These are phyloP conservation scores for Phytophthora fragariaefolia DNA, from an alignment of 352 stramenopile species.

Conservation along the genomic window DNA sequence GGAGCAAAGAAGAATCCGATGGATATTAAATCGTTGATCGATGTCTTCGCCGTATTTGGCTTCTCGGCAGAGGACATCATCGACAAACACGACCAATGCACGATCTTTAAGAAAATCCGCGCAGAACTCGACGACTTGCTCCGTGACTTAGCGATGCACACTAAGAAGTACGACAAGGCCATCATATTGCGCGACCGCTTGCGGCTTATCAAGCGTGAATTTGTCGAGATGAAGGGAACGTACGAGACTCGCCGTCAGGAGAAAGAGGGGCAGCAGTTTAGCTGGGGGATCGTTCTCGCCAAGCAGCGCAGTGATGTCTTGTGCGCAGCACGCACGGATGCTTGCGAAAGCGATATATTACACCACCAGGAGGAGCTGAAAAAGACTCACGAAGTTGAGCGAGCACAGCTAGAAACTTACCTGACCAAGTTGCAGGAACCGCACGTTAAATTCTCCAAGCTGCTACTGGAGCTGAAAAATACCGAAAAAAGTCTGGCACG, in stretches of 20 bases:
- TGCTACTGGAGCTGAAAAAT: conserved; percentile 75
- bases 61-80: conserved; percentile 69
- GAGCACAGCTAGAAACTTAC: conserved; percentile 68
- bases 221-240: conserved; percentile 66
- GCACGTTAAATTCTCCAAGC: conserved; percentile 72
- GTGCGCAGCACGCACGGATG: conserved; percentile 35
- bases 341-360: conserved; percentile 51
- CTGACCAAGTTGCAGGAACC: conserved; percentile 62
- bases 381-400: conserved; percentile 68
- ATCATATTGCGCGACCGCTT: conserved; percentile 71
- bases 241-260: conserved; percentile 66
- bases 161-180: conserved; percentile 78
- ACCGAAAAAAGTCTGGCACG: conserved; percentile 71
- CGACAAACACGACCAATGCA: conserved; percentile 75
- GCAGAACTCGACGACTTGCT: conserved; percentile 66
- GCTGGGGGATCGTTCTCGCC: conserved; percentile 47
- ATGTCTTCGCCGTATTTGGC: conserved; percentile 77
- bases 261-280: conserved; percentile 57
- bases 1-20: conserved; percentile 56
- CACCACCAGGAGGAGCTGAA: conserved; percentile 57
- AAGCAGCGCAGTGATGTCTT: conserved; percentile 45
- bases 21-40: conserved; percentile 69
- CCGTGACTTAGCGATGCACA: conserved; percentile 53
- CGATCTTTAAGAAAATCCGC: conserved; percentile 70
- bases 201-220: conserved; percentile 67